Evolutionary conservation across 805 yeast species (phyloP).

Genomic region (Nakazawaea ambrosiae): DNA sequence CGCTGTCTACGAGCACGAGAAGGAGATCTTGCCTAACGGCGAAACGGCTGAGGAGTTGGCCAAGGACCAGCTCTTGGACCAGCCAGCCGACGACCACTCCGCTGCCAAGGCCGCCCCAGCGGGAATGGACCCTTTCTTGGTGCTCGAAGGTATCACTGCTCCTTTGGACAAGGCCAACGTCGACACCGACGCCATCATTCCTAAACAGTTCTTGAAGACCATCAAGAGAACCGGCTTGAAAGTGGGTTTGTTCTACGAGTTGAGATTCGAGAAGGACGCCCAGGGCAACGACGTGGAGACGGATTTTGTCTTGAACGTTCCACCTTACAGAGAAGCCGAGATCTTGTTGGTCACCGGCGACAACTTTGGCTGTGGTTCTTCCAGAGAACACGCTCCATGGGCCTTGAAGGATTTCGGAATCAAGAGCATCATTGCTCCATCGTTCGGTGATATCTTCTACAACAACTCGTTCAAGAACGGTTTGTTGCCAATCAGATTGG

Average conservation of each 20-base stretch:
- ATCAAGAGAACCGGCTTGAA: constrained; percentile 94
- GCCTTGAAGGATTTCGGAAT: constrained; percentile 97
- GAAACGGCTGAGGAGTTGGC: constrained; percentile 38
- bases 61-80: constrained; percentile 55
- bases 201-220: constrained; percentile 96
- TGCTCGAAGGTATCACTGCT: constrained; percentile 82
- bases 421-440: constrained; percentile 92
- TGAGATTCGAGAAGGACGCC: constrained; percentile 65
- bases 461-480: constrained; percentile 97
- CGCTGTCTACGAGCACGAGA: constrained; percentile 68
- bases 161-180: constrained; percentile 93
- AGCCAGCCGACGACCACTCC: constrained; percentile 46
- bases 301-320: constrained; percentile 85
- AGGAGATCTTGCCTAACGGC: constrained; percentile 49
- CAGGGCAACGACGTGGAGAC: constrained; percentile 73
- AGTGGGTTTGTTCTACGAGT: constrained; percentile 85
- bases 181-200: constrained; percentile 98
- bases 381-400: constrained; percentile 99
- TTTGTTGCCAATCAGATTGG: constrained; percentile 85
- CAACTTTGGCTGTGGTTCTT: constrained; percentile 98
- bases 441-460: constrained; percentile 97
- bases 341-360: constrained; percentile 90
- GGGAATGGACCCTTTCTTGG: constrained; percentile 70
- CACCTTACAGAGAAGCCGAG: constrained; percentile 74
- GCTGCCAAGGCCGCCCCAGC: constrained; percentile 32